Conservation (phyloP, 495 filamentous ascomycete genomes). For the Neurospora africana region DNA sequence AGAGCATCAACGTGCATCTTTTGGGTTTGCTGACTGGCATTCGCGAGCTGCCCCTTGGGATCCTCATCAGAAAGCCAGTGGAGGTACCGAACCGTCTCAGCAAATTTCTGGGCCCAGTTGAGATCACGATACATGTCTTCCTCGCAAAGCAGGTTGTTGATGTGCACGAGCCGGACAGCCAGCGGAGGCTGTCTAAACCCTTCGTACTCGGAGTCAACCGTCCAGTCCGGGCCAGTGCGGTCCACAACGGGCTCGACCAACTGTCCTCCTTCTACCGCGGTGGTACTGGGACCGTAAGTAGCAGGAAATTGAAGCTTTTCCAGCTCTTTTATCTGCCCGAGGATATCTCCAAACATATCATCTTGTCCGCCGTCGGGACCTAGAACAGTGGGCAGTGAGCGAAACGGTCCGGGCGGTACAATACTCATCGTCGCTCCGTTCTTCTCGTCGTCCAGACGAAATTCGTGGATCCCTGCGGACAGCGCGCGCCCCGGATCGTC, state of each 20-base stretch:
- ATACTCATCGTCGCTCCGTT: neutral
- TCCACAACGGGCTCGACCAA: neutral
- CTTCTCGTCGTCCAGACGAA: neutral
- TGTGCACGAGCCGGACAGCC: conserved; percentile 12
- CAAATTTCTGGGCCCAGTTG: conserved; percentile 14
- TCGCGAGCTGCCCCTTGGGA: conserved; percentile 5
- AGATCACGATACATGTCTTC: conserved; percentile 21
- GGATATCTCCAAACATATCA: neutral
- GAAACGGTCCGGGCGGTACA: neutral
- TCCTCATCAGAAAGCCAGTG: conserved; percentile 15
- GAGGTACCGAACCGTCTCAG: conserved; percentile 16
- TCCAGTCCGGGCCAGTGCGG: conserved; percentile 12
- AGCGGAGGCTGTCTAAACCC: conserved; percentile 14
- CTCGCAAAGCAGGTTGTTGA: conserved; percentile 22
- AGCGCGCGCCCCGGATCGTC: neutral
- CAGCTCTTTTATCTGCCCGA: neutral
- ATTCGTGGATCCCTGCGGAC: neutral
- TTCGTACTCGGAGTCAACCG: conserved; percentile 10
- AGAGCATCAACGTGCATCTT: conserved; percentile 15
- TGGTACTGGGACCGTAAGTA: neutral
- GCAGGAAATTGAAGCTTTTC: neutral
- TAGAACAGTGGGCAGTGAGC: neutral
- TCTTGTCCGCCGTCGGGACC: neutral
- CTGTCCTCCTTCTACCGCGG: neutral
- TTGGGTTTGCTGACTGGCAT: conserved; percentile 8